Percentiles rank a stretch among this genome's conserved stretches.
These are phyloP conservation scores for Colletotrichum sublineola DNA, from an alignment of 2,329 filamentous ascomycete genomes.

Conservation along the genomic window DNA sequence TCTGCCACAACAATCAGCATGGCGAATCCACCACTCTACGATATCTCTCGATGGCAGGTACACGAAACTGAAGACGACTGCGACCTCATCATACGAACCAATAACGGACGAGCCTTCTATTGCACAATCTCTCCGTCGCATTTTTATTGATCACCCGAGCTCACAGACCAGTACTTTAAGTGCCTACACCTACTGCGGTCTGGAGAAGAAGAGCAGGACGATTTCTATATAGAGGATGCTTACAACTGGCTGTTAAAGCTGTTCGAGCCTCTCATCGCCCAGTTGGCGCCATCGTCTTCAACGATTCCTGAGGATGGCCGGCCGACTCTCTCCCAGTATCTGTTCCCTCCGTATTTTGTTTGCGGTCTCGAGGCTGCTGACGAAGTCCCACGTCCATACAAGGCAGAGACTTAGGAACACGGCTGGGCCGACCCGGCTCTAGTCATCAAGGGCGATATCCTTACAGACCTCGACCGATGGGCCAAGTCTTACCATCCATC, in stretches of 20 bases:
- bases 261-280: conserved; percentile 43
- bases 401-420: too few relatives aligned
- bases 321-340: too few relatives aligned
- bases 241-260: conserved; percentile 30
- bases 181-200: conserved; percentile 33
- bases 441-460: too few relatives aligned
- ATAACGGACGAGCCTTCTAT: conserved; percentile 37
- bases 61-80: conserved; percentile 43
- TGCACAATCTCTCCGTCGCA: conserved; percentile 28
- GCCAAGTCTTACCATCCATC: too few relatives aligned
- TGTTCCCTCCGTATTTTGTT: too few relatives aligned
- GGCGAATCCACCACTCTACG: conserved; percentile 20
- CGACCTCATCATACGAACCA: conserved; percentile 41
- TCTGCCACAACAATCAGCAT: not conserved
- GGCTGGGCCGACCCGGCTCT: too few relatives aligned
- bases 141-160: conserved; percentile 32
- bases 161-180: conserved; percentile 41
- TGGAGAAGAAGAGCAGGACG: conserved; percentile 36
- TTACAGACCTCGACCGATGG: too few relatives aligned
- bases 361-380: too few relatives aligned
- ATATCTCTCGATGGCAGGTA: conserved; percentile 36
- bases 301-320: conserved; percentile 16
- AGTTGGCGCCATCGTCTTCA: conserved; percentile 43
- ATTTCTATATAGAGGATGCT: conserved; percentile 37
- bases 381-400: too few relatives aligned